A percentile compares a stretch with the other conserved stretches of the same genome.
These are phyloP conservation scores for Claviceps sp. DNA, from an alignment of 2,329 filamentous ascomycete species.

Conservation along the genomic window DNA sequence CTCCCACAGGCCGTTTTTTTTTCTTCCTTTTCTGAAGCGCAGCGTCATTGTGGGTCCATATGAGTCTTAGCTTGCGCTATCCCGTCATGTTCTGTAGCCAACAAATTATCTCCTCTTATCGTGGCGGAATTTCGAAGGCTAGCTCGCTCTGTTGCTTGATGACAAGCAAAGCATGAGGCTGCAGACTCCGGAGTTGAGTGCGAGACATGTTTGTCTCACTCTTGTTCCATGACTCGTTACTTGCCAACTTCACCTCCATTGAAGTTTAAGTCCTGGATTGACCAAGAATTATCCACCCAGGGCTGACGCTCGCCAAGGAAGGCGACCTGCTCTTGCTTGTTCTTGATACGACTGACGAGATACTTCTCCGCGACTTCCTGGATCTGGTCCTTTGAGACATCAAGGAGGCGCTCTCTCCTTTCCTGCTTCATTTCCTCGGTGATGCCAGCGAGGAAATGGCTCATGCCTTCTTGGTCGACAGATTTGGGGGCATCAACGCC, in stretches of 20 bases:
- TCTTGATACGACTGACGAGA: constrained; percentile 53
- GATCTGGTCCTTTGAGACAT: constrained; percentile 72
- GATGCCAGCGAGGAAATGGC: constrained; percentile 70
- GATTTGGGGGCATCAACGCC: constrained; percentile 75
- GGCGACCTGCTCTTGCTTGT: constrained; percentile 47
- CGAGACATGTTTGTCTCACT: not conserved
- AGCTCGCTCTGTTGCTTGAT: no score
- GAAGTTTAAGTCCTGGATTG: constrained; percentile 60
- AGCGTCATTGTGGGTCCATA: no score
- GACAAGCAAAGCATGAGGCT: no score
- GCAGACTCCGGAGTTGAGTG: no score
- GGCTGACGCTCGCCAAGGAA: constrained; percentile 75
- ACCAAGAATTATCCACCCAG: constrained; percentile 66
- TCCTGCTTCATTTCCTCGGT: constrained; percentile 81
- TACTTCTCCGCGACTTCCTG: constrained; percentile 70
- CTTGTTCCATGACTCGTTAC: not conserved
- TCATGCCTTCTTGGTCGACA: constrained; percentile 80
- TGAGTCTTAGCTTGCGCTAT: no score
- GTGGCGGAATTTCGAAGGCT: no score
- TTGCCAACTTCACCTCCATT: not conserved
- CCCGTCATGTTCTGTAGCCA: no score
- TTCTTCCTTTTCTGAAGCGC: no score
- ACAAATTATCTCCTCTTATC: no score
- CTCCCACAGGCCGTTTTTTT: no score
- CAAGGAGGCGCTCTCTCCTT: constrained; percentile 70